These are phyloP conservation scores for Seminavis robusta DNA, from an alignment of 108 stramenopile genomes.

Conservation along the genomic window DNA sequence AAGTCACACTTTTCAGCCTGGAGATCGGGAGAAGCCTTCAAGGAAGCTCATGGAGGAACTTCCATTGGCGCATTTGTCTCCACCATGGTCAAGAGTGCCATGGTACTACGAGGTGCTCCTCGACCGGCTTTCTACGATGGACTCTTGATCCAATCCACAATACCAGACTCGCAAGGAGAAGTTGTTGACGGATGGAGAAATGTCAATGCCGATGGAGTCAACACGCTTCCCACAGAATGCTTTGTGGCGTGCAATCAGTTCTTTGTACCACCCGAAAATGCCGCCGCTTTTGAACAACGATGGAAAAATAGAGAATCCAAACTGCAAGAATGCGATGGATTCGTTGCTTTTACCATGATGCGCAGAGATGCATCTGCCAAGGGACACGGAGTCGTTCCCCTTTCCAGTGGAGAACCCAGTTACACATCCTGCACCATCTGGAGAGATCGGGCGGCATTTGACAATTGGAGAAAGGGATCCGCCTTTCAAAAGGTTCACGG, in stretches of 20 bases:
- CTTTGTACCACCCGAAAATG: conserved; percentile 62
- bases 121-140: conserved; percentile 84
- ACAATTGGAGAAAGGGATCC: conserved; percentile 55
- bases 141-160: conserved; percentile 45
- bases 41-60: conserved; percentile 92
- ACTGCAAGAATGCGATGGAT: conserved; percentile 74
- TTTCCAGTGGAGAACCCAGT: conserved; percentile 60
- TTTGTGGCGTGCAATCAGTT: conserved; percentile 87
- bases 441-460: conserved; percentile 68
- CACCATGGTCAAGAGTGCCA: conserved; percentile 72
- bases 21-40: conserved; percentile 85
- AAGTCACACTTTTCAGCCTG: conserved; percentile 84
- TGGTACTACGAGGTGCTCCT: conserved; percentile 71
- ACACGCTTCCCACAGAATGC: conserved; percentile 63
- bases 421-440: conserved; percentile 71
- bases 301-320: conserved; percentile 66
- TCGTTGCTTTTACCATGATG: conserved; percentile 69
- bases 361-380: conserved; percentile 80
- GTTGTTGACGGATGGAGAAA: conserved; percentile 83
- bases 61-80: conserved; percentile 71
- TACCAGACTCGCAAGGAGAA: conserved; percentile 46
- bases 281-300: conserved; percentile 66
- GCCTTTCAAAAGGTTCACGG: conserved; percentile 70
- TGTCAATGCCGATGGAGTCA: conserved; percentile 70
- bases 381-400: conserved; percentile 68